Base-by-base conservation (phyloP, 2,329 filamentous ascomycete species). In the Aspergillus ochraceus region DNA sequence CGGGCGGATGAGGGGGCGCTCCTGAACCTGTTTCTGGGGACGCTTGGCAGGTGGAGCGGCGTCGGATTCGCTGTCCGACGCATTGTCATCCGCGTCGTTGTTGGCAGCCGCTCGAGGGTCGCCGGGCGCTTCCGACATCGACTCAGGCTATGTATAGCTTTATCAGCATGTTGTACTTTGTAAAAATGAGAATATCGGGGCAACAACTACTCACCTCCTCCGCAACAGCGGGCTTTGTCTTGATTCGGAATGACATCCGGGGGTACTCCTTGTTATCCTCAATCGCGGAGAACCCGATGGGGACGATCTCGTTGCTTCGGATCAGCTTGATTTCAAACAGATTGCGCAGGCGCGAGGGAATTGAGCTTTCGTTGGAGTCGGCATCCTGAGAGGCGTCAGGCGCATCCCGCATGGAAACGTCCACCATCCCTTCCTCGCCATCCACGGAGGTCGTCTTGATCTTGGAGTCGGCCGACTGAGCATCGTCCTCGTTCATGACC, bases 361-460 rank as follows among this genome's bases (percentile, higher is more conserved):
- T 84, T 63, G 86, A 88, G 57, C 80, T 59, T 71, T 78, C 66
- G 76, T 83, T 66, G 6, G 53, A 50, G 10, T 68, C 62, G 12
- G 54, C 52, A 24, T 61, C 58, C 24, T 68, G 62, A 4, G 61
- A 50, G 4, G 61, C 30, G 6, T 63, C 58, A 12, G 71, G 71
- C 2, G 80, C 79, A 67, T 92, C 89, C 55, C 87, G 88, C 88
- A 97, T 93, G 0, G 90, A 90, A 17, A 99, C 88, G 71, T 97
- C 91, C 6, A 98, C 90, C 69, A 97, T 86, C 62, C 91, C 91
- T 62, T 97, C 93, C 73, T 97, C 94, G 10, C 92, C 90, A 72
- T 93, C 89, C 2, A 96, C 85, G 3, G 93, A 97, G 29, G 86
- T 84, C 49, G 91, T 89, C 59, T 89, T 85, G 51, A 97, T 83